Evolutionary conservation across 2,329 filamentous ascomycete genomes (phyloP).

Genomic region (Cordyceps cateniannulata): DNA sequence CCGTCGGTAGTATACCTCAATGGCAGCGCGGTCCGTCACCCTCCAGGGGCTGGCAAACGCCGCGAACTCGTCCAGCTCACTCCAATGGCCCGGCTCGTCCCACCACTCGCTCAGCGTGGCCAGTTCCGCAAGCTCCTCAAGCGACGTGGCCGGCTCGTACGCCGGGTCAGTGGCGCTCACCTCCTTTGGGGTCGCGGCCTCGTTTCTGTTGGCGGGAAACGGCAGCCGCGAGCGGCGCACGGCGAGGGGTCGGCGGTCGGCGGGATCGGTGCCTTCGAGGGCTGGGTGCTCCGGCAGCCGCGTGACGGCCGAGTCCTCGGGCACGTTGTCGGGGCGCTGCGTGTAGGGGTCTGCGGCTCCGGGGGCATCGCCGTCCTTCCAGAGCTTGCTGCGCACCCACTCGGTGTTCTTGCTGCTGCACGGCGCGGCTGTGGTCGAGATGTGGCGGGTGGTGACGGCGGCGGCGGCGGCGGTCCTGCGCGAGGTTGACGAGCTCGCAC

Average conservation of each 20-base stretch:
- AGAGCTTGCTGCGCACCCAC: conserved; percentile 34
- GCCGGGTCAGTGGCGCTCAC: conserved; percentile 23
- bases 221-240: conserved; percentile 25
- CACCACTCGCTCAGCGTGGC: conserved; percentile 46
- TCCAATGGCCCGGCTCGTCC: conserved; percentile 48
- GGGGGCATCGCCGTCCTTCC: conserved; percentile 31
- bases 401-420: conserved; percentile 27
- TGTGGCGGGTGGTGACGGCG: conserved; percentile 22
- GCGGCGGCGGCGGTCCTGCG: conserved; percentile 19
- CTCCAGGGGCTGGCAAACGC: conserved; percentile 36
- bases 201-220: conserved; percentile 27
- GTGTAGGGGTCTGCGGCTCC: conserved; percentile 34
- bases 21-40: conserved; percentile 35
- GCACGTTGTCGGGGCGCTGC: conserved; percentile 21
- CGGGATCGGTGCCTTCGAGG: conserved; percentile 15
- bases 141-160: conserved; percentile 42
- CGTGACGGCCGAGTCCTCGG: conserved; percentile 21
- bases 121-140: conserved; percentile 40
- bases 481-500: conserved; percentile 17
- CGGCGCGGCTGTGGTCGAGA: conserved; percentile 29
- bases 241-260: conserved; percentile 19
- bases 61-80: conserved; percentile 35
- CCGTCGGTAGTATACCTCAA: conserved; percentile 43
- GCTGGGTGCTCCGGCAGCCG: conserved; percentile 27
- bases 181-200: conserved; percentile 28